Base-by-base conservation (phyloP, 2,329 filamentous ascomycete genomes). In the Xylaria sp. region DNA sequence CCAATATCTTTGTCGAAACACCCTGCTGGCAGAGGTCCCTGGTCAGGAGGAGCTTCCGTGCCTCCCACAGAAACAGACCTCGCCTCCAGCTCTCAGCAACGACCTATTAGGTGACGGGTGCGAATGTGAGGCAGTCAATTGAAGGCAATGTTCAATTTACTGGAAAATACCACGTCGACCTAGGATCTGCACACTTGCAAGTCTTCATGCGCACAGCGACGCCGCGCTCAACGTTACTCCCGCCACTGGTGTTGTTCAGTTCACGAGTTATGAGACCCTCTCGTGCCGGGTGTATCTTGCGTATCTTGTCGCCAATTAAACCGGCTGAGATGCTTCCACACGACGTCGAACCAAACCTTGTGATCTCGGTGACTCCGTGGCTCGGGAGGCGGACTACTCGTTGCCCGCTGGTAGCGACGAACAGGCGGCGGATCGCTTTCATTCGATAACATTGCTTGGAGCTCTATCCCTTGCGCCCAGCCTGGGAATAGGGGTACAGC, bases 281-380 rank as follows among this genome's bases (percentile, higher is more conserved):
- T 40, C 29, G 4, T n/a, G 13, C 19, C 38, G n/a, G n/a, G n/a
- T n/a, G n/a, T 51, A 35, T 13, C 7, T 7, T 13, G n/a, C 8
- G 17, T 27, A 23, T 41, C 13, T 23, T 19, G 13, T 47, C 9
- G 19, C 41, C 15, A 41, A 37, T 23, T 11, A 21, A 4, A 4
- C 3, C 40, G 47, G 6, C 8, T 15, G 21, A 10, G 19, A 7
- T 48, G 11, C 3, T 17, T 48, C 23, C 37, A 9, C 21, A 49
- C 52, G 27, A 47, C 40, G 54, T 58, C 21, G 10, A 48, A 58
- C 47, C 31, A 53, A 40, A 21, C 31, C 27, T 61, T 33, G 23
- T 13, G 27, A 35, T 37, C 29, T 61, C 54, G 41, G 47, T n/a
- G 10, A 37, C 41, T 31, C 47, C 21, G 35, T 47, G 31, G 15